phyloP scores from a whole-genome alignment of 2,329 filamentous ascomycete species.

The Colletotrichum sp. region DNA sequence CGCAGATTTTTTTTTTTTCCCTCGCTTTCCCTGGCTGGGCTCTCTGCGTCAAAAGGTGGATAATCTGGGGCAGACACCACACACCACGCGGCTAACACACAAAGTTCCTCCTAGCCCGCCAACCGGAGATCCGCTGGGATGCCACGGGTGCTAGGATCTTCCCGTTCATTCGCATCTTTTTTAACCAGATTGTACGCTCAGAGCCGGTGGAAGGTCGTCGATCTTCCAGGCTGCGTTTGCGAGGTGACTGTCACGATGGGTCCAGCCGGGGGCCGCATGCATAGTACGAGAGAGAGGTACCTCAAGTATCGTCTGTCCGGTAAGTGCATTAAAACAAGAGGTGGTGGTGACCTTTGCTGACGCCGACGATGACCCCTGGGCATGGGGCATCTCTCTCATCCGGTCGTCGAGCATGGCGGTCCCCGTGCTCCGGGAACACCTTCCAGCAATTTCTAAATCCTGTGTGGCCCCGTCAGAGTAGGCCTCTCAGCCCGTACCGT shows the following conservation, averaged over 20 bases:
- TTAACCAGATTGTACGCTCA: neutral
- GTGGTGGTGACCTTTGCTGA: neutral
- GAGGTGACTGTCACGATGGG: neutral
- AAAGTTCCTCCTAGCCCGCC: neutral
- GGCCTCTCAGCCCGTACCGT: neutral
- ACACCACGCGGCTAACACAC: conserved; percentile 5
- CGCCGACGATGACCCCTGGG: neutral
- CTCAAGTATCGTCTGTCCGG: neutral
- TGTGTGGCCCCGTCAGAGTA: neutral
- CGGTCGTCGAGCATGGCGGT: neutral
- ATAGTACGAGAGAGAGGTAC: neutral
- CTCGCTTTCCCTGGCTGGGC: neutral
- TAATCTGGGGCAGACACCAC: conserved; percentile 14
- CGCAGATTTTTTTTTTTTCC: neutral
- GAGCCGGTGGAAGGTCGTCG: neutral
- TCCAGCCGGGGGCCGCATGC: neutral
- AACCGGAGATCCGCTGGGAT: conserved; percentile 10
- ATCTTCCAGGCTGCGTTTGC: neutral
- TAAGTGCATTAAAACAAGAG: neutral
- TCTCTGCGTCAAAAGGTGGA: neutral
- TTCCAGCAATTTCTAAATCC: neutral
- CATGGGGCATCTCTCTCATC: neutral
- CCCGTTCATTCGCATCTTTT: conserved; percentile 5
- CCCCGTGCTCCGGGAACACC: neutral
- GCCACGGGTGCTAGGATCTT: conserved; percentile 10